Evolutionary conservation across 805 yeast species (phyloP), one percentile per base, ranked within the genome.

Genomic region (Candida pini): DNA sequence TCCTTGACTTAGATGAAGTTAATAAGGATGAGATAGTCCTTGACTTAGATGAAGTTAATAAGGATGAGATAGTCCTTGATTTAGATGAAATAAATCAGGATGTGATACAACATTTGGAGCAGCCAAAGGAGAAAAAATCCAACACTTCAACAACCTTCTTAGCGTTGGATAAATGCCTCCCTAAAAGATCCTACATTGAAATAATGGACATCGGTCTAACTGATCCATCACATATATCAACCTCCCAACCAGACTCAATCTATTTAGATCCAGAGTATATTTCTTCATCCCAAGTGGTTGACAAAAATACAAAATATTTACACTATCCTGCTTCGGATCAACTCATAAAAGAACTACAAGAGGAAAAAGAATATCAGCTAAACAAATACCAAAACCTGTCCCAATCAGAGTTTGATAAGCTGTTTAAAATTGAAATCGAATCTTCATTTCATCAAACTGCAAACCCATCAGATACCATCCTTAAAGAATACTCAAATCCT

Each of bases 141-240:
- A 27, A 23, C 4, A 23, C n/a, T 4, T 45, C 52, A 3, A 53
- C 61, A 2, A 49, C 57, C 10, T 90, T 88, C 48, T 56, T 85
- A 20, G 92, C 97, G 0, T 64, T 90, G 18, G 97, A 89, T 53
- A 90, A 90, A 56, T 86, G 95, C 47, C 62, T 83, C 1, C 86
- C 87, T 2, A 60, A 68, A 13, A 63, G 95, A 16, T 49, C 62
- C 17, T 85, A 70, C 50, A 43, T 87, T 8, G 81, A 80, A 38
- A 47, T 71, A 4, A 17, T 77, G 12, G 64, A 68, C 1, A 57
- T 82, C 3, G 65, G 63, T 5, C 47, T 61, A 10, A 47, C 55
- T 0, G 41, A 46, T 9, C 6, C 22, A 5, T 26, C 32, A 0
- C 49, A 48, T 13, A 16, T 23, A 13, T 33, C 36, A 2, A 13